A percentile compares a stretch with the other conserved stretches of the same genome.
These are phyloP conservation scores for Cordyceps javanica DNA, from an alignment of 2,329 filamentous ascomycete species.

Conservation along the genomic window DNA sequence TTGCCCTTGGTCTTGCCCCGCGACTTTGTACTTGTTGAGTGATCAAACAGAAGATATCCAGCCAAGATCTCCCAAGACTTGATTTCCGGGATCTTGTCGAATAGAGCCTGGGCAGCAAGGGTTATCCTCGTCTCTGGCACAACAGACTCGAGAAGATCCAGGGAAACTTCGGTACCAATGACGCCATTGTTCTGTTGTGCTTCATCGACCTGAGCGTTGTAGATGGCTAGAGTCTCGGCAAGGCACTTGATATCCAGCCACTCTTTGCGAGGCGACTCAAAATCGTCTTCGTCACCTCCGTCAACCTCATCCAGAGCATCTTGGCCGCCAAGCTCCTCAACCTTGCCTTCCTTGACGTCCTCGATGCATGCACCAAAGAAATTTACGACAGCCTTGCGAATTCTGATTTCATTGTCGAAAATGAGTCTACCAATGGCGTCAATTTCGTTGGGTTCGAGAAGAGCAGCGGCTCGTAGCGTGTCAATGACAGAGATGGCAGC, in stretches of 20 bases:
- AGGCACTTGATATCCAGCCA: constrained; percentile 94
- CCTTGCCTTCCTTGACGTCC: constrained; percentile 70
- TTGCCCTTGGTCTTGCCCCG: constrained; percentile 45
- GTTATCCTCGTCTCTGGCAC: constrained; percentile 76
- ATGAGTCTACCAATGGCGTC: constrained; percentile 82
- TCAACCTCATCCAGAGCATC: constrained; percentile 72
- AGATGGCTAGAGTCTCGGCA: constrained; percentile 73
- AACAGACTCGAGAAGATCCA: constrained; percentile 54
- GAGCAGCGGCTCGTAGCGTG: constrained; percentile 71
- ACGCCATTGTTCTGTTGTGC: constrained; percentile 41
- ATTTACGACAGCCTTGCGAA: constrained; percentile 80
- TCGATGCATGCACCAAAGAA: constrained; percentile 89
- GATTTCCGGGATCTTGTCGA: constrained; percentile 73
- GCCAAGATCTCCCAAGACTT: constrained; percentile 83
- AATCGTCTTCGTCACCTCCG: constrained; percentile 67
- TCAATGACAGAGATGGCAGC: constrained; percentile 77
- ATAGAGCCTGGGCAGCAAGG: constrained; percentile 78
- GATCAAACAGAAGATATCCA: constrained; percentile 88
- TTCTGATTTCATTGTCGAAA: constrained; percentile 77
- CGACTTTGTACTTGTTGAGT: constrained; percentile 59
- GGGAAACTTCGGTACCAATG: constrained; percentile 43
- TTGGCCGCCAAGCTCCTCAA: constrained; percentile 78
- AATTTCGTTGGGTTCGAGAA: constrained; percentile 87
- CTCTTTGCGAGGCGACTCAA: constrained; percentile 66
- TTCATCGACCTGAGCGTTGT: constrained; percentile 64